Base-by-base conservation (phyloP, 345 rosid species). In the Ceriops tagal region DNA sequence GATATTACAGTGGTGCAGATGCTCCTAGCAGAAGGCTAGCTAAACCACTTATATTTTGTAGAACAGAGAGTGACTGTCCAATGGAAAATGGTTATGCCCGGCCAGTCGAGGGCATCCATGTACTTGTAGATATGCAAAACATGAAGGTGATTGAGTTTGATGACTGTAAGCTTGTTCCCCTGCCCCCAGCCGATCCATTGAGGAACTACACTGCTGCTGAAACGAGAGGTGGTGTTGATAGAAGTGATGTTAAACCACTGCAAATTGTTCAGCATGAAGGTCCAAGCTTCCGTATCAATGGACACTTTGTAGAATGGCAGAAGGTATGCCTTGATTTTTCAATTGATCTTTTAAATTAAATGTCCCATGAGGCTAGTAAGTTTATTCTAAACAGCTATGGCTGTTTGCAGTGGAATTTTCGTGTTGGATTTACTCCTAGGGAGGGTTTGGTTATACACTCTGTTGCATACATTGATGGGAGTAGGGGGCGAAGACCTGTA, bases 61-160 rank as follows among this genome's bases (percentile, higher is more conserved):
- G 95, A 82, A 92, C 95, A 61, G 91, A 88, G 83, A 92, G 96
- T 77, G 98, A 92, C 77, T 87, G 86, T 53, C 98, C 96, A 13
- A 84, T 92, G 98, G 98, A 92, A 83, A 92, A 92, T 83, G 98
- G 98, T 65, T 92, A 92, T 85, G 96, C 95, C 61, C 90, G 92
- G 55, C 98, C 95, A 73, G 96, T 92, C 69, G 96, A 92, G 78
- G 98, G 95, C 26, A 83, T 92, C 69, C 77, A 85, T 78, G 86
- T 90, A 7, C 89, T 92, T 70, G 95, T 90, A 62, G 96, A 90
- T 77, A 87, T 92, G 90, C 98, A 90, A 77, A 88, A 90, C 79
- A 92, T 92, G 98, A 85, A 79, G 71, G 89, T 90, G 51, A 83
- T 90, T 71, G 95, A 90, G 65, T 92, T 86, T 71, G 98, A 92